Conservation (phyloP, 192 early-diverging fungal genomes). For the Phlyctochytrium arcticum region DNA sequence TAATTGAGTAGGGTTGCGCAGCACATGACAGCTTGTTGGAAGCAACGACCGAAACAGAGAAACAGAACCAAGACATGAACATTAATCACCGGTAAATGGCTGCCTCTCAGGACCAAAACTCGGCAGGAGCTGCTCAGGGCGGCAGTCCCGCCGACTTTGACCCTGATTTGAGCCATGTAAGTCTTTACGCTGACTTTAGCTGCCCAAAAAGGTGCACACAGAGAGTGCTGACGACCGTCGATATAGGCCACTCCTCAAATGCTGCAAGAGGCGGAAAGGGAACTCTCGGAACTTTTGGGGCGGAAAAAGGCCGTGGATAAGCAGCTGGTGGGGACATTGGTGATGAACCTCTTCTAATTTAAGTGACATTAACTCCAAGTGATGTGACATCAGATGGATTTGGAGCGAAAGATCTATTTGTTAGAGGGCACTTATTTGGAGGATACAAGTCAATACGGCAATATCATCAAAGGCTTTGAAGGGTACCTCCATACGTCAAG, state of each 20-base stretch:
- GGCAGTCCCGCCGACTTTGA: too few relatives aligned
- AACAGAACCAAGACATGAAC: too few relatives aligned
- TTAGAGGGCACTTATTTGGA: constrained; percentile 90
- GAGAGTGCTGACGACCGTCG: too few relatives aligned
- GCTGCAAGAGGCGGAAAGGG: constrained; percentile 66
- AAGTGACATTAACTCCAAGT: not conserved
- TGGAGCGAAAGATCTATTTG: constrained; percentile 77
- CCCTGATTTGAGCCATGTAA: too few relatives aligned
- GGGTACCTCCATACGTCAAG: constrained; percentile 65
- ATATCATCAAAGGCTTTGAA: constrained; percentile 86
- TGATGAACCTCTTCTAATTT: not conserved
- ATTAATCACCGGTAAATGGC: too few relatives aligned
- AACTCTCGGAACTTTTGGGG: constrained; percentile 64
- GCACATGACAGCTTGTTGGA: too few relatives aligned
- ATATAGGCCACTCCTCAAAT: constrained; percentile 26
- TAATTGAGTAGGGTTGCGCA: too few relatives aligned
- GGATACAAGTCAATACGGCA: constrained; percentile 77
- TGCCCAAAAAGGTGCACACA: too few relatives aligned
- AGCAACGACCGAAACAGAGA: too few relatives aligned
- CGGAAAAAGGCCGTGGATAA: constrained; percentile 80
- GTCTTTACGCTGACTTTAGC: too few relatives aligned
- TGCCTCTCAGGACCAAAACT: too few relatives aligned
- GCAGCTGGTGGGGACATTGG: constrained; percentile 56
- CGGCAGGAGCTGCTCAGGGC: too few relatives aligned
- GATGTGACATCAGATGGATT: constrained; percentile 46